phyloP scores from a whole-genome alignment of 106 monocot species.

The Dactylorhiza incarnata region DNA sequence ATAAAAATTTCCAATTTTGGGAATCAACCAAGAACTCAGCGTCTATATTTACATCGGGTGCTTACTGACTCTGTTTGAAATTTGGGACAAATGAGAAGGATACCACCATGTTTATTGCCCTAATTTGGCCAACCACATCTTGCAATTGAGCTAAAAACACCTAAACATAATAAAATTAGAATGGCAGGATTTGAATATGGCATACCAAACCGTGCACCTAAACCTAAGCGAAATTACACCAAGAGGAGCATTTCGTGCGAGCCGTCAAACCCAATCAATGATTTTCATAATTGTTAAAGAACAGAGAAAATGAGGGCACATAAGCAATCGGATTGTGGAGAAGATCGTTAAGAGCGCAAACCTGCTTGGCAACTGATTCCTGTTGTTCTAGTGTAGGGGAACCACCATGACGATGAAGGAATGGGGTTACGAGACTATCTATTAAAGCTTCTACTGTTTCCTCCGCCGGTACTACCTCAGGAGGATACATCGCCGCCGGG shows the following conservation, averaged over 20 bases:
- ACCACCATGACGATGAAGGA: constrained; percentile 22
- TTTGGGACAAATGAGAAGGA: background rate
- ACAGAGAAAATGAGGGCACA: background rate
- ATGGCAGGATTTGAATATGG: background rate
- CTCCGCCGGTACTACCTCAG: constrained; percentile 28
- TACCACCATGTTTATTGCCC: background rate
- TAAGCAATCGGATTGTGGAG: background rate
- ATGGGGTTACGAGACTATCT: constrained; percentile 43
- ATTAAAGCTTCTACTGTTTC: constrained; percentile 51
- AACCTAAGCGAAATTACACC: background rate
- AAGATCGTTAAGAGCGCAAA: background rate
- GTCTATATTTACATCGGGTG: too few relatives aligned
- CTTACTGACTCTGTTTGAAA: background rate
- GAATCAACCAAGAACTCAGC: too few relatives aligned
- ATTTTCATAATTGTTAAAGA: background rate
- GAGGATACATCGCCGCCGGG: background rate
- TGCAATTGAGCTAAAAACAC: background rate
- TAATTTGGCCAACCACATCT: background rate
- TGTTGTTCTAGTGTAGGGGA: constrained; percentile 25
- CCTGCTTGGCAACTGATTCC: constrained; percentile 54
- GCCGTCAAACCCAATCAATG: background rate
- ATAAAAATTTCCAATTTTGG: too few relatives aligned
- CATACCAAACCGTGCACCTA: background rate
- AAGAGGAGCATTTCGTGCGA: background rate
- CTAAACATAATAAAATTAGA: background rate